phyloP scores from a whole-genome alignment of 2,329 filamentous ascomycete species.

The Arthrobotrys entomopaga region DNA sequence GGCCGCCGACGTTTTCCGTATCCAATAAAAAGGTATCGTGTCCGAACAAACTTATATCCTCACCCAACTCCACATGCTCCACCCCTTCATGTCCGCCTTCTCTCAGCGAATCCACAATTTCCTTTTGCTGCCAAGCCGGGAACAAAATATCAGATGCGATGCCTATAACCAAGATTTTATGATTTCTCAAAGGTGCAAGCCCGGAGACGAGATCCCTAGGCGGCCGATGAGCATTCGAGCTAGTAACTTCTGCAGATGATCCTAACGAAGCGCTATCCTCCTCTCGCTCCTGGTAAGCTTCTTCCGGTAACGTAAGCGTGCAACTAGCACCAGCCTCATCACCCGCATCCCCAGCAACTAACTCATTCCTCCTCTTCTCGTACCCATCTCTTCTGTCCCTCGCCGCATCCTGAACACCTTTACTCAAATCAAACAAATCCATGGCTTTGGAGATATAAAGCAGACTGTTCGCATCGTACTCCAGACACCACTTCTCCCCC shows the following conservation, averaged over 20 bases:
- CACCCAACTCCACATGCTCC: slow-evolving; percentile 87
- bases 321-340: slow-evolving; percentile 67
- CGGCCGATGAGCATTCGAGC: slow-evolving; percentile 64
- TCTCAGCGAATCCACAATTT: slow-evolving; percentile 85
- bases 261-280: slow-evolving; percentile 66
- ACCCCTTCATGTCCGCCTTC: slow-evolving; percentile 78
- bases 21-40: slow-evolving; percentile 97
- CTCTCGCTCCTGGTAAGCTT: slow-evolving; percentile 79
- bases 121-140: slow-evolving; percentile 96
- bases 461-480: slow-evolving; percentile 94
- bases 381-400: slow-evolving; percentile 72
- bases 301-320: slow-evolving; percentile 81
- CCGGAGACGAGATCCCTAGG: slow-evolving; percentile 83
- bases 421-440: slow-evolving; percentile 94
- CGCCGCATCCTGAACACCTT: slow-evolving; percentile 73
- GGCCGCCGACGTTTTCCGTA: slow-evolving; percentile 88
- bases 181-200: slow-evolving; percentile 75
- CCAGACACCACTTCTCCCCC: slow-evolving; percentile 96
- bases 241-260: slow-evolving; percentile 48
- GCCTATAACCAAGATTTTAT: slow-evolving; percentile 86
- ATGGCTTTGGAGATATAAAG: slow-evolving; percentile 98
- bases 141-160: slow-evolving; percentile 97
- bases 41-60: slow-evolving; percentile 93
- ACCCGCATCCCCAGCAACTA: slow-evolving; percentile 63
- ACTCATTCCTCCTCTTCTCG: slow-evolving; percentile 59